phyloP scores from a whole-genome alignment of 108 stramenopile genomes.

The Conticribra guillardii region DNA sequence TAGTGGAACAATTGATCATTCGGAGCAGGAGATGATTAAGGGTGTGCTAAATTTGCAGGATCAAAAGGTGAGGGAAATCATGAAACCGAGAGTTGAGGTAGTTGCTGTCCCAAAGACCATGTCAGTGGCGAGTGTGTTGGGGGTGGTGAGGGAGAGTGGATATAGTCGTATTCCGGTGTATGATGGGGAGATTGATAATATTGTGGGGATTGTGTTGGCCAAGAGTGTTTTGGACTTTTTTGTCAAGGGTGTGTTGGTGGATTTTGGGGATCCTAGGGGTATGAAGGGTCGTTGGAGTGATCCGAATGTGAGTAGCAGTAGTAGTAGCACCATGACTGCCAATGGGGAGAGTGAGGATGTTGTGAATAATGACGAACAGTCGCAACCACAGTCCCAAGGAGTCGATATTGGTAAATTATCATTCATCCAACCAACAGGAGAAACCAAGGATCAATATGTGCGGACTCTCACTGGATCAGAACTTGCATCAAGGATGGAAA shows the following conservation, averaged over 20 bases:
- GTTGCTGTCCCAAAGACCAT: conserved; percentile 86
- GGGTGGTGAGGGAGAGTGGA: conserved; percentile 81
- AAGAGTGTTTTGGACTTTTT: conserved; percentile 96
- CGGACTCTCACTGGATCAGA: conserved; percentile 79
- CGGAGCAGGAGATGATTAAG: conserved; percentile 97
- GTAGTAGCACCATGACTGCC: conserved; percentile 14
- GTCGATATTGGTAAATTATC: conserved; percentile 45
- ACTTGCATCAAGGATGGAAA: conserved; percentile 84
- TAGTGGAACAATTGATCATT: conserved; percentile 94
- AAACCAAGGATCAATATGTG: conserved; percentile 64
- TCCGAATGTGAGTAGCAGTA: conserved; percentile 27
- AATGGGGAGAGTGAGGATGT: conserved; percentile 22
- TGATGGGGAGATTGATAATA: conserved; percentile 97
- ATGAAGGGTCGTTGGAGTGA: conserved; percentile 20
- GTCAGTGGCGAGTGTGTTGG: conserved; percentile 86
- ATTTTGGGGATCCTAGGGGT: conserved; percentile 66
- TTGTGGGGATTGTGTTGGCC: conserved; percentile 94
- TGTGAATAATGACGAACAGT: not conserved
- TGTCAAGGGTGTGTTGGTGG: conserved; percentile 84
- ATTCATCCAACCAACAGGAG: conserved; percentile 47
- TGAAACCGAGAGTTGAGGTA: conserved; percentile 96
- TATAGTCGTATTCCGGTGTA: conserved; percentile 96
- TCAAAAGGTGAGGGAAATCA: conserved; percentile 89
- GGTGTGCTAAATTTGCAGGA: conserved; percentile 94
- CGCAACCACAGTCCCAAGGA: conserved; percentile 10